These are phyloP conservation scores for Candida mesenterica DNA, from an alignment of 1,139 yeast genomes.

Conservation along the genomic window DNA sequence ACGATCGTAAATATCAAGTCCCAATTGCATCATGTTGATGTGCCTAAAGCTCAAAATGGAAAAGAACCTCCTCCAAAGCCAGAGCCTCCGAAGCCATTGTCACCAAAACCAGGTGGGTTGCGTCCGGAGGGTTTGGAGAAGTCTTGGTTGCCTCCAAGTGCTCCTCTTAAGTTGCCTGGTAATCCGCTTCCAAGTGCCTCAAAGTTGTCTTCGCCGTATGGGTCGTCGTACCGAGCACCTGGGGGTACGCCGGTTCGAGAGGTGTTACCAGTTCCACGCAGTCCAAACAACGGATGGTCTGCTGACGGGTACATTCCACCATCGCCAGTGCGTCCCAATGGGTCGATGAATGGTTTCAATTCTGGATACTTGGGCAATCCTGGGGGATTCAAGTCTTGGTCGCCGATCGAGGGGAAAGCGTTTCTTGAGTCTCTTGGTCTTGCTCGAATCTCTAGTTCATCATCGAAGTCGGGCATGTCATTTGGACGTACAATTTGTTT, in stretches of 20 bases:
- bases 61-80: conserved; percentile 5
- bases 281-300: conserved; percentile 49
- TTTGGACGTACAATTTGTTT: conserved; percentile 13
- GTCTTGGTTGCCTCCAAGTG: conserved; percentile 5
- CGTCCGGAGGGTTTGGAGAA: neutral
- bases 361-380: conserved; percentile 44
- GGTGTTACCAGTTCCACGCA: conserved; percentile 21
- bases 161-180: conserved; percentile 42
- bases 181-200: conserved; percentile 47
- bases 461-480: conserved; percentile 31
- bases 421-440: conserved; percentile 8
- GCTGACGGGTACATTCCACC: conserved; percentile 58
- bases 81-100: conserved; percentile 2
- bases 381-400: conserved; percentile 51
- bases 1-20: neutral
- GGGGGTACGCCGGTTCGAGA: conserved; percentile 40
- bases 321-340: conserved; percentile 26
- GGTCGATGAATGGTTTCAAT: conserved; percentile 42
- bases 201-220: conserved; percentile 44
- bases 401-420: conserved; percentile 42
- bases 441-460: conserved; percentile 22
- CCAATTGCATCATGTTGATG: conserved; percentile 3
- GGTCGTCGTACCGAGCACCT: conserved; percentile 58
- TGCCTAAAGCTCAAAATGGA: conserved; percentile 2
- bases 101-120: conserved; percentile 4